Evolutionary conservation across 768 basidiomycete species (phyloP).

Genomic region (Panus rudis): DNA sequence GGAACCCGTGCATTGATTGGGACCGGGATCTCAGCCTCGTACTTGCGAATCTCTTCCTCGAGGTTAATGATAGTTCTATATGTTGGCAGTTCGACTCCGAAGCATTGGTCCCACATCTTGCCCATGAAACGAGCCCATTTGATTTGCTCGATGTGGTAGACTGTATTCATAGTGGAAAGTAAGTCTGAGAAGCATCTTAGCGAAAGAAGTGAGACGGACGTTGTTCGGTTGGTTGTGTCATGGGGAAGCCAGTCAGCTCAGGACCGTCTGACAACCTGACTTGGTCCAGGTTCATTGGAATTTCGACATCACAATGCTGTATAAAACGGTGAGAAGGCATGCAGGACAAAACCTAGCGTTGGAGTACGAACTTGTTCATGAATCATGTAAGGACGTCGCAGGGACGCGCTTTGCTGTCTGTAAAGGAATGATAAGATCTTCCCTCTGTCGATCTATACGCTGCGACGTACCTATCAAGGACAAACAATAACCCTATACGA

Average conservation of each 20-base stretch:
- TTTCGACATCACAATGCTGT: slow-evolving; percentile 15
- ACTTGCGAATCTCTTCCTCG: slow-evolving; percentile 14
- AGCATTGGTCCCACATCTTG: slow-evolving; percentile 18
- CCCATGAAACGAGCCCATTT: slow-evolving; percentile 9
- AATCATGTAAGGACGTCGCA: slow-evolving; percentile 18
- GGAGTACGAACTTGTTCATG: slow-evolving; percentile 12
- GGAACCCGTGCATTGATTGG: slow-evolving; percentile 12
- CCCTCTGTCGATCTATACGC: no score
- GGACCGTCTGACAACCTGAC: slow-evolving; percentile 9
- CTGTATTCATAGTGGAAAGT: slow-evolving; percentile 1
- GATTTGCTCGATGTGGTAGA: slow-evolving; percentile 11
- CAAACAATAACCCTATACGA: slow-evolving; percentile 12
- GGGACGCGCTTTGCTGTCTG: slow-evolving; percentile 12
- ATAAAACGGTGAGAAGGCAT: neutral
- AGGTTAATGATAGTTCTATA: slow-evolving; percentile 15
- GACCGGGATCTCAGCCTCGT: slow-evolving; percentile 15
- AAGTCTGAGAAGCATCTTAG: neutral
- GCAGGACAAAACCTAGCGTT: neutral
- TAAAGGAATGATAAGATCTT: no score
- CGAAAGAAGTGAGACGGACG: slow-evolving; percentile 8
- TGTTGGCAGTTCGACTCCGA: slow-evolving; percentile 13
- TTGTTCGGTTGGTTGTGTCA: slow-evolving; percentile 14
- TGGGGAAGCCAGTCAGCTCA: slow-evolving; percentile 11
- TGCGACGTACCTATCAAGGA: slow-evolving; percentile 16
- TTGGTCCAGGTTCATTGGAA: slow-evolving; percentile 19